Conservation (phyloP, 2,329 filamentous ascomycete genomes). For the Sclerotinia nivalis region DNA sequence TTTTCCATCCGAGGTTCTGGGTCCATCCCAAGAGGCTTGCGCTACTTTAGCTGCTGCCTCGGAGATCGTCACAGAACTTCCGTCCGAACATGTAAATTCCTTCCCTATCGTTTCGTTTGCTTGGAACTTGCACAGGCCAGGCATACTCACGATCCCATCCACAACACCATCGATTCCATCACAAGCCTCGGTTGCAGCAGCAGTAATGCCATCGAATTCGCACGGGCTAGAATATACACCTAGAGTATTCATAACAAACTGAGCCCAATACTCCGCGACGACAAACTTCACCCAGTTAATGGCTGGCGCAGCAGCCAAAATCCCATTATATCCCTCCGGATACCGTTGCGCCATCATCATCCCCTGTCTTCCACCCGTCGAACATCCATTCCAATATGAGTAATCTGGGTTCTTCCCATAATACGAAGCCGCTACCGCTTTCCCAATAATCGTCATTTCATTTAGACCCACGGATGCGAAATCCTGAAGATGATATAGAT, state of each 20-base stretch:
- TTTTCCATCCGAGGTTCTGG: not conserved
- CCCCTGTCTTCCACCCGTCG: constrained; percentile 44
- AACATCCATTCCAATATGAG: constrained; percentile 46
- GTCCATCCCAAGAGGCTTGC: constrained; percentile 7
- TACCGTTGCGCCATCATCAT: constrained; percentile 44
- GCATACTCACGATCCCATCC: constrained; percentile 49
- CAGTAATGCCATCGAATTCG: not conserved
- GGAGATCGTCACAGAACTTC: not conserved
- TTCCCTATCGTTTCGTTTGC: not conserved
- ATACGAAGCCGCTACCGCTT: constrained; percentile 40
- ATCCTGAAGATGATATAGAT: constrained; percentile 40
- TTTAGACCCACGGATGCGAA: constrained; percentile 44
- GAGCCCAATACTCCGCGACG: constrained; percentile 2
- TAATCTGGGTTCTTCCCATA: constrained; percentile 41
- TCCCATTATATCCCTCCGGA: constrained; percentile 45
- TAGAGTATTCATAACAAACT: constrained; percentile 17
- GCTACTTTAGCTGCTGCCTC: not conserved
- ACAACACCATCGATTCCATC: constrained; percentile 50
- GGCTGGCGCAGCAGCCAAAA: constrained; percentile 44
- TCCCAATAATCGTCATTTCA: constrained; percentile 41
- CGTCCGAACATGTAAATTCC: not conserved
- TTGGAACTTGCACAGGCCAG: constrained; percentile 41
- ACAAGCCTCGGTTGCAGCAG: constrained; percentile 50
- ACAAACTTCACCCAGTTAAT: constrained; percentile 35
- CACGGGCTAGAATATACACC: not conserved